A percentile compares a stretch with the other conserved stretches of the same genome.
phyloP scores from a whole-genome alignment of 768 basidiomycete species.

The Auricularia sp. region DNA sequence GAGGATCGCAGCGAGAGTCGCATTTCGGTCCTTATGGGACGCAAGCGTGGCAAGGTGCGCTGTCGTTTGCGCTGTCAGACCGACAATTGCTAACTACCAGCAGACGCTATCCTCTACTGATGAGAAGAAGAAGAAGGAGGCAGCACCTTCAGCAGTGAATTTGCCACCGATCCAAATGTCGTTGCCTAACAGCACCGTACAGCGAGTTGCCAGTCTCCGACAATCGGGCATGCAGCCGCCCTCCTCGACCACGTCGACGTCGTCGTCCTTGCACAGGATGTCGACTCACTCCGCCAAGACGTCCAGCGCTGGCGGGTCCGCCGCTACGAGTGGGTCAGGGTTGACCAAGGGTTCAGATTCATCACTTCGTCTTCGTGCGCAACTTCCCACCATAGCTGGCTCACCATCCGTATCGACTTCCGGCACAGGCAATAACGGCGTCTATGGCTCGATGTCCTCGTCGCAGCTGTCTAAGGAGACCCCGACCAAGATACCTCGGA shows the following conservation, averaged over 20 bases:
- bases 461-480: slow-evolving; percentile 63
- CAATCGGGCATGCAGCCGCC: slow-evolving; percentile 30
- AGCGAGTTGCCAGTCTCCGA: slow-evolving; percentile 70
- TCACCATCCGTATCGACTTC: slow-evolving; percentile 78
- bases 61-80: slow-evolving; percentile 6
- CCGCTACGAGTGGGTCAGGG: slow-evolving; percentile 53
- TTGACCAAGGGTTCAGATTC: slow-evolving; percentile 81
- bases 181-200: slow-evolving; percentile 68
- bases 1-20: slow-evolving; percentile 83
- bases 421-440: slow-evolving; percentile 40
- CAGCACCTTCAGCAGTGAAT: slow-evolving; percentile 39
- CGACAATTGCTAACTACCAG: slow-evolving; percentile 3
- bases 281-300: background rate
- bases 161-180: slow-evolving; percentile 88
- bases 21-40: slow-evolving; percentile 77
- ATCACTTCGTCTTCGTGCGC: slow-evolving; percentile 63
- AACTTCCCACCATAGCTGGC: slow-evolving; percentile 85
- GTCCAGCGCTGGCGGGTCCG: background rate
- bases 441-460: slow-evolving; percentile 23
- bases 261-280: slow-evolving; percentile 21
- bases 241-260: slow-evolving; percentile 26
- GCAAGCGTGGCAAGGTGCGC: slow-evolving; percentile 83
- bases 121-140: slow-evolving; percentile 52
- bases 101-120: slow-evolving; percentile 81
- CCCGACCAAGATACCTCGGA: slow-evolving; percentile 87